A percentile compares a stretch with the other conserved stretches of the same genome.
Evolutionary conservation across 1,284 basidiomycete genomes (phyloP).

Genomic region (Cryptococcus jaspeensis): DNA sequence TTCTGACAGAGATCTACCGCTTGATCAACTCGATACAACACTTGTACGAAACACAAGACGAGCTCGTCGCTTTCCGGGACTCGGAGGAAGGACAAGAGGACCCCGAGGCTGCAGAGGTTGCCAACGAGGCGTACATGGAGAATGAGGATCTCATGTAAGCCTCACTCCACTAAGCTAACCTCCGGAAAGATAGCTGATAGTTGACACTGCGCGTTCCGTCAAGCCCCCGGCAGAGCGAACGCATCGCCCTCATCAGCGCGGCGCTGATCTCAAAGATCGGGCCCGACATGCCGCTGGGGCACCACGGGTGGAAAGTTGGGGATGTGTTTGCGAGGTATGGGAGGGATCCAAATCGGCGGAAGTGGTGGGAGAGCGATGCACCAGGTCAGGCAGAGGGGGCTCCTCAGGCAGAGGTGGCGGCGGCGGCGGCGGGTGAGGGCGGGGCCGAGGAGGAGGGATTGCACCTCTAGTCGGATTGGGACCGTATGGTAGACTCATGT

Average conservation of each 20-base stretch:
- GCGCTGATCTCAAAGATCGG: neutral
- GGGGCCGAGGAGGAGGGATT: neutral
- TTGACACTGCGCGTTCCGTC: neutral
- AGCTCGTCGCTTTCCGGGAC: constrained; percentile 57
- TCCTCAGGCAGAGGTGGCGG: neutral
- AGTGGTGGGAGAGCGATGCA: constrained; percentile 1
- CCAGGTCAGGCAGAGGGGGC: neutral
- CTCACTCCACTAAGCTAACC: no score
- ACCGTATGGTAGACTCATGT: no score
- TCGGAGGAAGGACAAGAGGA: constrained; percentile 45
- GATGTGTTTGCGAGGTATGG: neutral
- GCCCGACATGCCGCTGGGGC: neutral
- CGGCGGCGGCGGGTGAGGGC: neutral
- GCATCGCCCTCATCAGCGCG: neutral
- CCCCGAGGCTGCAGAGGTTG: constrained; percentile 54
- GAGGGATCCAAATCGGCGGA: neutral
- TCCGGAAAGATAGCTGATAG: neutral
- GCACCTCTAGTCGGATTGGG: neutral
- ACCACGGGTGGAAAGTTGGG: neutral
- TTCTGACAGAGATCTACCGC: constrained; percentile 70
- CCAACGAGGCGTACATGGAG: constrained; percentile 56
- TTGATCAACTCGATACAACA: constrained; percentile 69
- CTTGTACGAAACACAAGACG: constrained; percentile 63
- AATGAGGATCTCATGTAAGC: constrained; percentile 60
- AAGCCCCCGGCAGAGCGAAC: neutral